These are phyloP conservation scores for Venturia oleaginea DNA, from an alignment of 2,329 filamentous ascomycete genomes.

Conservation along the genomic window DNA sequence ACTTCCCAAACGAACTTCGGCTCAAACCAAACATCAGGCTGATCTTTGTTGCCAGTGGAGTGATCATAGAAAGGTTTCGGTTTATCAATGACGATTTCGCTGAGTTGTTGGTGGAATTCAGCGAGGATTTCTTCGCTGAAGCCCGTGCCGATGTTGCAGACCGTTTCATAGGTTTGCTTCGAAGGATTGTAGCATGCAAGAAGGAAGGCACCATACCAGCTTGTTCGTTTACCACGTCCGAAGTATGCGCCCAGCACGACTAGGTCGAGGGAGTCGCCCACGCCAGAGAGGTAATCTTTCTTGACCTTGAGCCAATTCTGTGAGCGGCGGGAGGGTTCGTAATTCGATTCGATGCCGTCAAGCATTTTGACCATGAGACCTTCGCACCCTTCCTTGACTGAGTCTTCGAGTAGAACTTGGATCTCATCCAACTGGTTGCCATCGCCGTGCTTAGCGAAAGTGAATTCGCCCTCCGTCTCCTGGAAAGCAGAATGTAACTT, in stretches of 20 bases:
- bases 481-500: constrained; percentile 65
- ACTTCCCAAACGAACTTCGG: constrained; percentile 94
- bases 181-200: constrained; percentile 83
- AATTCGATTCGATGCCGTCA: constrained; percentile 83
- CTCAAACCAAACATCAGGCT: constrained; percentile 98
- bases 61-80: constrained; percentile 94
- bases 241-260: constrained; percentile 92
- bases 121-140: constrained; percentile 94
- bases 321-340: constrained; percentile 91
- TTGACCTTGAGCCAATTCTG: constrained; percentile 99
- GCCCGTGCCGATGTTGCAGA: constrained; percentile 97
- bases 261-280: constrained; percentile 92
- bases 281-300: constrained; percentile 90
- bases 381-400: constrained; percentile 91
- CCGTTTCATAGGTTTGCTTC: constrained; percentile 79
- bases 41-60: constrained; percentile 74
- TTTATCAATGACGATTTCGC: constrained; percentile 70
- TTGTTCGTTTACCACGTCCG: constrained; percentile 91
- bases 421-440: constrained; percentile 89
- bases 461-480: constrained; percentile 79
- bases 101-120: constrained; percentile 68
- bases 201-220: constrained; percentile 90
- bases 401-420: constrained; percentile 83
- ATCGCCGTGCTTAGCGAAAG: constrained; percentile 79
- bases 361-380: constrained; percentile 99